Percentiles rank a stretch among this genome's conserved stretches.
These are phyloP conservation scores for Candida tammaniensis DNA, from an alignment of 805 yeast species.

Conservation along the genomic window DNA sequence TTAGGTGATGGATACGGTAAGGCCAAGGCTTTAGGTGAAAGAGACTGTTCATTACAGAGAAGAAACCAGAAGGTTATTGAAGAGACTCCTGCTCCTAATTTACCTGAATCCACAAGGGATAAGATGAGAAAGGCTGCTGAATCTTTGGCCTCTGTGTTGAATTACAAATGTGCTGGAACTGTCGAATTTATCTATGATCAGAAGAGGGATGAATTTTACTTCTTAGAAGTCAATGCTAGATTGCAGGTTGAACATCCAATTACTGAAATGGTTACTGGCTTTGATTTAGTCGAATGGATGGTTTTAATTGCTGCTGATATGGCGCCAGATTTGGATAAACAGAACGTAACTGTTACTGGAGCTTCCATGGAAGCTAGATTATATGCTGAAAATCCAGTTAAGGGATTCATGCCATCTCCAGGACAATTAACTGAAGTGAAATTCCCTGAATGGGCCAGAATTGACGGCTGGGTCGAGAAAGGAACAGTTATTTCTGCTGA, in stretches of 20 bases:
- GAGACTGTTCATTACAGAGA: constrained; percentile 97
- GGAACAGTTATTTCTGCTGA: constrained; percentile 90
- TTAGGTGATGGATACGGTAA: constrained; percentile 94
- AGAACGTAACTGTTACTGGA: constrained; percentile 63
- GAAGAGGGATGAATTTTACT: constrained; percentile 83
- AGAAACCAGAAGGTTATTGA: constrained; percentile 95
- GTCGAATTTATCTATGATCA: constrained; percentile 94
- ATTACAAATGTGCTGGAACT: constrained; percentile 96
- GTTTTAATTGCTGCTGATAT: constrained; percentile 83
- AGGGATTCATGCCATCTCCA: constrained; percentile 93
- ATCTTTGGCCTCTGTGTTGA: constrained; percentile 74
- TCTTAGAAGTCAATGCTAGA: constrained; percentile 94
- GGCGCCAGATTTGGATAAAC: constrained; percentile 69
- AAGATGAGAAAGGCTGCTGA: constrained; percentile 83
- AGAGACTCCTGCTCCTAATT: constrained; percentile 96
- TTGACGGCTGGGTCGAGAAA: constrained; percentile 90
- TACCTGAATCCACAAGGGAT: constrained; percentile 74
- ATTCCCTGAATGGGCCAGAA: constrained; percentile 89
- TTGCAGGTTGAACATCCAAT: constrained; percentile 97
- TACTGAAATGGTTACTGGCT: constrained; percentile 91
- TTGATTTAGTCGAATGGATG: constrained; percentile 98
- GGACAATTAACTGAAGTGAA: constrained; percentile 84
- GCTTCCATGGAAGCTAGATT: constrained; percentile 96
- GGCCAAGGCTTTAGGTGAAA: constrained; percentile 92
- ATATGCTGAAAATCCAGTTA: constrained; percentile 96